A percentile compares a stretch with the other conserved stretches of the same genome.
Conservation (phyloP, 371 early-diverging fungal species). For the Rhizopus sp. region DNA sequence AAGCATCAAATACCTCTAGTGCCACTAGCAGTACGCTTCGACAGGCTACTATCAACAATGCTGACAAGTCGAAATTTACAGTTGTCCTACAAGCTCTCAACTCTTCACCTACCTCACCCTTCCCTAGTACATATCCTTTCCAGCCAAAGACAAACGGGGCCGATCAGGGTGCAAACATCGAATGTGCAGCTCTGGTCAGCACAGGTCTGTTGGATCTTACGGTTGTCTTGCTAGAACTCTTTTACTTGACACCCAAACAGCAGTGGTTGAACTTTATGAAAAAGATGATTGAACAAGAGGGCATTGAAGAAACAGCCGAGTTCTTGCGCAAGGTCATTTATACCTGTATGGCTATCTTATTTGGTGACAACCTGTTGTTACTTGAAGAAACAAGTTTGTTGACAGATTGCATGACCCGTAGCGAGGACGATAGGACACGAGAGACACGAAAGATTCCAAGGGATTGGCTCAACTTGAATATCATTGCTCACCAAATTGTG, state of each 20-base stretch:
- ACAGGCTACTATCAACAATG: background rate
- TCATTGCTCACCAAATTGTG: conserved; percentile 58
- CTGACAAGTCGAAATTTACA: conserved; percentile 15
- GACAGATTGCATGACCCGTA: conserved; percentile 22
- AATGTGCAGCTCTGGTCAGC: conserved; percentile 40
- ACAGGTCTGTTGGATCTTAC: conserved; percentile 54
- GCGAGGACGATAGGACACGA: conserved; percentile 28
- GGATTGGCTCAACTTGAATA: conserved; percentile 60
- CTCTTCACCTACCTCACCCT: conserved; percentile 43
- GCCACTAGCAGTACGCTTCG: background rate
- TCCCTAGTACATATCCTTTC: conserved; percentile 45
- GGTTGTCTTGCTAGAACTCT: conserved; percentile 47
- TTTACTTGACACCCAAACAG: conserved; percentile 46
- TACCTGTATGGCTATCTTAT: conserved; percentile 50
- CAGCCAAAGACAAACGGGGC: conserved; percentile 18
- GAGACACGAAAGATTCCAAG: conserved; percentile 42
- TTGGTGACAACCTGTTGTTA: conserved; percentile 41
- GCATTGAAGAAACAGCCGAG: conserved; percentile 49
- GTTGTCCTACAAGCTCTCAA: conserved; percentile 45
- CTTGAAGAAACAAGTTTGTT: conserved; percentile 30
- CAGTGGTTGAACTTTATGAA: conserved; percentile 45
- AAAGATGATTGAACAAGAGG: conserved; percentile 40
- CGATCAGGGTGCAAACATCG: conserved; percentile 17
- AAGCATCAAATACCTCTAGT: background rate
- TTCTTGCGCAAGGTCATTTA: conserved; percentile 58